These are phyloP conservation scores for Chaetothyriales sp. DNA, from an alignment of 2,329 filamentous ascomycete species.

Conservation along the genomic window DNA sequence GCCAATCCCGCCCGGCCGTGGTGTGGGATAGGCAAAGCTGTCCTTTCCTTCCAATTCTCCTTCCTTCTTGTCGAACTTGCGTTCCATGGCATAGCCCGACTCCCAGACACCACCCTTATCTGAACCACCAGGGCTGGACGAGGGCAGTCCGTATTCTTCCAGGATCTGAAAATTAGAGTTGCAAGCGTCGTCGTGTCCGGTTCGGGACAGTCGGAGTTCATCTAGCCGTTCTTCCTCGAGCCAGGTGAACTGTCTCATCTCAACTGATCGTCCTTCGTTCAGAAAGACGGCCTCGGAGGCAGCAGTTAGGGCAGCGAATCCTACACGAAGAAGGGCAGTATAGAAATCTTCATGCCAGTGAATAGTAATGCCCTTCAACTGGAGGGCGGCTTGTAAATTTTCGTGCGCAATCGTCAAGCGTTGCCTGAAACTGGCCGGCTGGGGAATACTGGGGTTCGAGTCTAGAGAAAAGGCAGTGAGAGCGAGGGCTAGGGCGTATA, in stretches of 20 bases:
- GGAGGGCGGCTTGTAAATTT: conserved; percentile 85
- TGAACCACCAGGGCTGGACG: conserved; percentile 21
- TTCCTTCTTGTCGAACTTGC: conserved; percentile 28
- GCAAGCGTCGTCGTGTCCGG: conserved; percentile 10
- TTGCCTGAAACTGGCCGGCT: conserved; percentile 36
- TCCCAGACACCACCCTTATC: conserved; percentile 25
- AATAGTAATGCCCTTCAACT: conserved; percentile 64
- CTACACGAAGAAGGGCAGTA: conserved; percentile 69
- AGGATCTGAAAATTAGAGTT: conserved; percentile 19
- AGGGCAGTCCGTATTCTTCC: conserved; percentile 17
- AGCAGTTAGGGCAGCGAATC: conserved; percentile 77
- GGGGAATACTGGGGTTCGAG: conserved; percentile 34
- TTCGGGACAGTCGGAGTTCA: conserved; percentile 48
- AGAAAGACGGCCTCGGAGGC: conserved; percentile 92
- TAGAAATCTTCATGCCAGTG: conserved; percentile 91
- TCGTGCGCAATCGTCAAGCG: conserved; percentile 57
- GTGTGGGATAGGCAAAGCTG: conserved; percentile 23
- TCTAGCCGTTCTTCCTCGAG: conserved; percentile 71
- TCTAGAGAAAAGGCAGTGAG: conserved; percentile 54
- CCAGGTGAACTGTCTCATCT: conserved; percentile 68
- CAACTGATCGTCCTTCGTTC: conserved; percentile 69
- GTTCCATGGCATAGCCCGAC: conserved; percentile 32
- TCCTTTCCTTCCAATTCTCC: conserved; percentile 13
- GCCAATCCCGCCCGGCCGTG: conserved; percentile 50
- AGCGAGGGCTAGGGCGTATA: conserved; percentile 62